These are phyloP conservation scores for Boletus insuetus DNA, from an alignment of 768 basidiomycete species.

Conservation along the genomic window DNA sequence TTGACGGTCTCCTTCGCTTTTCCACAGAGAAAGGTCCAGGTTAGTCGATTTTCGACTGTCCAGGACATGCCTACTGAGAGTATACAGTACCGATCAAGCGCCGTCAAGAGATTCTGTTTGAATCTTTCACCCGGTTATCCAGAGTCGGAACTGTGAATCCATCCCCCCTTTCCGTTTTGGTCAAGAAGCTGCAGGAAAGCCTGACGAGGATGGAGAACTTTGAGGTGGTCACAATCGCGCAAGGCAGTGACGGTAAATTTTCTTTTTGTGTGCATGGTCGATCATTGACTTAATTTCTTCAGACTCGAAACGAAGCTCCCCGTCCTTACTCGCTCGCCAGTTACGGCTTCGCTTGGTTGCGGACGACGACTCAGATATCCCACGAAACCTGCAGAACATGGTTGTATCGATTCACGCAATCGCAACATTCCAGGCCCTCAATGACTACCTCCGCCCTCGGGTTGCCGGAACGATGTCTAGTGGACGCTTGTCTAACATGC, in stretches of 20 bases:
- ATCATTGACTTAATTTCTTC: constrained; percentile 5
- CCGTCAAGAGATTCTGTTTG: constrained; percentile 77
- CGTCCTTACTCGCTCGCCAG: constrained; percentile 89
- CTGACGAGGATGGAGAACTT: constrained; percentile 94
- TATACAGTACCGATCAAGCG: constrained; percentile 55
- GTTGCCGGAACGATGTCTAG: constrained; percentile 69
- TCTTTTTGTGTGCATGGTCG: background rate
- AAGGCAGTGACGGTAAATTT: constrained; percentile 68
- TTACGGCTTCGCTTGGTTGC: constrained; percentile 88
- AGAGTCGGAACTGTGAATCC: constrained; percentile 44
- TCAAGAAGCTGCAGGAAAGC: constrained; percentile 96
- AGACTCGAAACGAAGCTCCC: constrained; percentile 91
- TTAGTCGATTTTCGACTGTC: constrained; percentile 1
- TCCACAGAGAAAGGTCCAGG: constrained; percentile 60
- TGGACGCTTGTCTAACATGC: constrained; percentile 78
- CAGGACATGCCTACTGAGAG: constrained; percentile 5
- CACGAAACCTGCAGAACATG: constrained; percentile 82
- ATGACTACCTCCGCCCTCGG: constrained; percentile 92
- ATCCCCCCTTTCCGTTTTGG: constrained; percentile 70
- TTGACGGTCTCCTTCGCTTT: constrained; percentile 82
- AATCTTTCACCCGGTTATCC: constrained; percentile 64
- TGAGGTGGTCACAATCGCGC: constrained; percentile 88
- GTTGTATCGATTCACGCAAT: constrained; percentile 98
- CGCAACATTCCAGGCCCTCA: constrained; percentile 94
- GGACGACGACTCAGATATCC: constrained; percentile 85